Conservation (phyloP, 495 filamentous ascomycete genomes). For the Sporormia fimetaria region DNA sequence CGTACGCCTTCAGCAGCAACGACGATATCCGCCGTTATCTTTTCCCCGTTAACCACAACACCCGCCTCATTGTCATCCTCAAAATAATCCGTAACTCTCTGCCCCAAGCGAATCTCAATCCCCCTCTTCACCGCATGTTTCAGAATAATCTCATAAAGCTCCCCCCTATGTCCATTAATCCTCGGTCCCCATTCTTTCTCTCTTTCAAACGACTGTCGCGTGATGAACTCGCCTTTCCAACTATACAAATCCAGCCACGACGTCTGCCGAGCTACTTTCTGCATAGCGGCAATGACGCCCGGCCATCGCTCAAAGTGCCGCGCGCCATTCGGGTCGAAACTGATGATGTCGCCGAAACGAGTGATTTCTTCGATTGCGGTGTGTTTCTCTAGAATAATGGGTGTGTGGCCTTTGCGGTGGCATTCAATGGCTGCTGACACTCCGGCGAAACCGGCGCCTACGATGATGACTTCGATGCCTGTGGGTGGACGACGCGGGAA, state of each 20-base stretch:
- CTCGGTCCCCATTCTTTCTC: conserved; percentile 35
- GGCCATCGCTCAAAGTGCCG: conserved; percentile 20
- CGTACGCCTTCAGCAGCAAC: conserved; percentile 54
- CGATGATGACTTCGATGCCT: conserved; percentile 20
- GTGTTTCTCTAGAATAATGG: conserved; percentile 12
- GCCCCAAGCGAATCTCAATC: conserved; percentile 44
- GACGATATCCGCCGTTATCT: conserved; percentile 45
- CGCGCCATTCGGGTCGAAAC: conserved; percentile 20
- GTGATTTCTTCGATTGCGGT: conserved; percentile 11
- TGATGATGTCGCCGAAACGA: conserved; percentile 18
- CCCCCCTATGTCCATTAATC: conserved; percentile 52
- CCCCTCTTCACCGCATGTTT: conserved; percentile 45
- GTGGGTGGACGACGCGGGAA: conserved; percentile 14
- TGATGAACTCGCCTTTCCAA: conserved; percentile 35
- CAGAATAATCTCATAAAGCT: conserved; percentile 51
- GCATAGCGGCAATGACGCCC: conserved; percentile 18
- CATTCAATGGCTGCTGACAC: conserved; percentile 25
- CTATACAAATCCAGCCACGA: conserved; percentile 28
- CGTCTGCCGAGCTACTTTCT: conserved; percentile 14
- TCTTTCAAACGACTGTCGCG: conserved; percentile 30
- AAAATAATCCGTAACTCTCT: conserved; percentile 49
- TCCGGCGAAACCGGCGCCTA: conserved; percentile 22
- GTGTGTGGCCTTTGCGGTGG: conserved; percentile 22
- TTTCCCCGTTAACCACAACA: conserved; percentile 42
- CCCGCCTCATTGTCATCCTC: conserved; percentile 46